Evolutionary conservation across 2,329 filamentous ascomycete genomes (phyloP).

Genomic region (Calonectria hongkongensis): DNA sequence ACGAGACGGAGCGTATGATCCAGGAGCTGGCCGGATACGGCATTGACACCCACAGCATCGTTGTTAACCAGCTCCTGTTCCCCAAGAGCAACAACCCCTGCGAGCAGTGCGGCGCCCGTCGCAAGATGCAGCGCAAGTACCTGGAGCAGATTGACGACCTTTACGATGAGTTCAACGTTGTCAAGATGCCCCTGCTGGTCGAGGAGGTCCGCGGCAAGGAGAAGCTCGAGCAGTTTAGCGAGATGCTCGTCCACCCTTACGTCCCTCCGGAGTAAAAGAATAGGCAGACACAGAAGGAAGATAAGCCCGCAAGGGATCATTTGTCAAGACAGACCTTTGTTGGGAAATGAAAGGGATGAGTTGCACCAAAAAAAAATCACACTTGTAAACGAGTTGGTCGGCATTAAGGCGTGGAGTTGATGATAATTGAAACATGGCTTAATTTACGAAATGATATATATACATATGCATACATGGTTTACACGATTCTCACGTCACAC

Average conservation of each 20-base stretch:
- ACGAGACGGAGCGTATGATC: conserved; percentile 99
- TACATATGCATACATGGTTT: conserved; percentile 13
- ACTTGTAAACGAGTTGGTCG: conserved; percentile 20
- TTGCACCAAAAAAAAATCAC: conserved; percentile 3
- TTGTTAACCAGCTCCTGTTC: conserved; percentile 98
- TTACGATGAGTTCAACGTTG: conserved; percentile 96
- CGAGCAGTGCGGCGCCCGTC: conserved; percentile 94
- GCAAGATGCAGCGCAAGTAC: conserved; percentile 99
- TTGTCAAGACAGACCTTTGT: background rate
- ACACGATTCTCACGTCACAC: conserved; percentile 39
- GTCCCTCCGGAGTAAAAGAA: conserved; percentile 74
- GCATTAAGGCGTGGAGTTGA: conserved; percentile 46
- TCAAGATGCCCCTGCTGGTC: conserved; percentile 96
- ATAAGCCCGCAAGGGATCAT: background rate
- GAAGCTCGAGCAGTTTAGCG: conserved; percentile 91
- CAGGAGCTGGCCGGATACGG: conserved; percentile 95
- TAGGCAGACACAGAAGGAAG: background rate
- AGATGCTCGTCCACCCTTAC: conserved; percentile 87
- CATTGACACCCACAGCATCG: conserved; percentile 98
- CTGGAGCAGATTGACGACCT: conserved; percentile 98
- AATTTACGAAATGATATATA: conserved; percentile 44
- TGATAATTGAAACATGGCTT: conserved; percentile 42
- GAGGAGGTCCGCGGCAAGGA: conserved; percentile 98
- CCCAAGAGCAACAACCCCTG: conserved; percentile 89
- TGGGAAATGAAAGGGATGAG: conserved; percentile 39